These are phyloP conservation scores for Penicillium crystallinum DNA, from an alignment of 495 filamentous ascomycete genomes.

Conservation along the genomic window DNA sequence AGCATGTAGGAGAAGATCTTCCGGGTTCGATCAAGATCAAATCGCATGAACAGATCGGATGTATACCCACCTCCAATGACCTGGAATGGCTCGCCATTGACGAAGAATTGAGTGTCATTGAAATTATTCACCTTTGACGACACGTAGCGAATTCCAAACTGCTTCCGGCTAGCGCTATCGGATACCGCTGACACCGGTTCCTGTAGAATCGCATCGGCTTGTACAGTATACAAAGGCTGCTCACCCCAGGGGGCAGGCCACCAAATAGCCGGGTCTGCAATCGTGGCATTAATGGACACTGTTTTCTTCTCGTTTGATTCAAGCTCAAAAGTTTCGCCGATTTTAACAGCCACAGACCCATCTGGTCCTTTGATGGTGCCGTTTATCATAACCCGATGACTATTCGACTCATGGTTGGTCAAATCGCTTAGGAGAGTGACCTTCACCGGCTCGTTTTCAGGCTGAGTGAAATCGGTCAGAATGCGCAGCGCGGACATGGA, in stretches of 20 bases:
- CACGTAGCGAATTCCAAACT: slow-evolving; percentile 55
- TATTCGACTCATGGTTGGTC: slow-evolving; percentile 42
- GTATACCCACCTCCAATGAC: slow-evolving; percentile 57
- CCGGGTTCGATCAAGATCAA: slow-evolving; percentile 37
- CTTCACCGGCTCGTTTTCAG: slow-evolving; percentile 21
- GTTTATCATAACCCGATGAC: slow-evolving; percentile 31
- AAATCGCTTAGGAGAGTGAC: slow-evolving; percentile 45
- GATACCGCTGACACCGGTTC: slow-evolving; percentile 27
- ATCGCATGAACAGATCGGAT: slow-evolving; percentile 59
- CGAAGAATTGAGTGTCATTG: slow-evolving; percentile 50
- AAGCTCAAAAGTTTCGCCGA: slow-evolving; percentile 34
- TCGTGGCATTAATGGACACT: slow-evolving; percentile 32
- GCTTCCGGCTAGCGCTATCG: slow-evolving; percentile 29
- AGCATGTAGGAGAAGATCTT: slow-evolving; percentile 48
- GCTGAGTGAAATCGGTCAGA: slow-evolving; percentile 35
- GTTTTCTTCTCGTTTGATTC: slow-evolving; percentile 32
- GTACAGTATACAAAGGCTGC: slow-evolving; percentile 63
- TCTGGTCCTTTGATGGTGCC: slow-evolving; percentile 31
- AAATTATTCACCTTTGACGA: slow-evolving; percentile 44
- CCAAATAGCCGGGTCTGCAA: slow-evolving; percentile 62
- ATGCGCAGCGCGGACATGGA: slow-evolving; percentile 47
- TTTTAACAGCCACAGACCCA: slow-evolving; percentile 9
- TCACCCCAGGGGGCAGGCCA: slow-evolving; percentile 71
- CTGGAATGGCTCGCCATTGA: slow-evolving; percentile 55
- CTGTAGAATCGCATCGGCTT: slow-evolving; percentile 31